A percentile compares a stretch with the other conserved stretches of the same genome.
Conservation (phyloP, 305 asterid genomes). For the Monarda citriodora region DNA sequence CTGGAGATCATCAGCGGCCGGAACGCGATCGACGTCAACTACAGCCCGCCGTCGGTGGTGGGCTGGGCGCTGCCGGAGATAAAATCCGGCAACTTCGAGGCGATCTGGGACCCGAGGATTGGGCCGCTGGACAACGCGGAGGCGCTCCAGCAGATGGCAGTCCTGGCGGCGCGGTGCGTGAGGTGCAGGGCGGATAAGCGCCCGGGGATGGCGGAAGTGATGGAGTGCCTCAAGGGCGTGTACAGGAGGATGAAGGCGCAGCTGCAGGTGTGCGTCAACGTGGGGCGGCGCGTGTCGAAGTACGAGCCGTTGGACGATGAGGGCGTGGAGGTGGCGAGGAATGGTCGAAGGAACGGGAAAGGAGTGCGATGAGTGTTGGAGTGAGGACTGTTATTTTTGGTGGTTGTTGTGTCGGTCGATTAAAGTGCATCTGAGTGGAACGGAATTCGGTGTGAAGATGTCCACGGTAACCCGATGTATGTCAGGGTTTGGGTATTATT, state of each 20-base stretch:
- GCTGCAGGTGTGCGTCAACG: constrained; percentile 23
- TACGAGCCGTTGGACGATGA: constrained; percentile 75
- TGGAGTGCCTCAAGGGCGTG: constrained; percentile 48
- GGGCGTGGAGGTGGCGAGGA: constrained; percentile 38
- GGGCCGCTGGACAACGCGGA: constrained; percentile 42
- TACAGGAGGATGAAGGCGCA: constrained; percentile 35
- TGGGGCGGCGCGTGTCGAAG: constrained; percentile 52
- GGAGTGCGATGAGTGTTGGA: constrained; percentile 36
- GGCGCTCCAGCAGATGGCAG: constrained; percentile 43
- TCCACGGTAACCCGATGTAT: too few species aligned
- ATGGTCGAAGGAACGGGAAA: constrained; percentile 44
- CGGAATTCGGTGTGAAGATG: too few species aligned
- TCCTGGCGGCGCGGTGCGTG: constrained; percentile 72
- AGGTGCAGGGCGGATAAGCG: constrained; percentile 51
- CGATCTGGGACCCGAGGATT: constrained; percentile 63
- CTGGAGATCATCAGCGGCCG: constrained; percentile 83
- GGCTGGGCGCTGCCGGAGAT: constrained; percentile 87
- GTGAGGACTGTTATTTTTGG: constrained; percentile 21
- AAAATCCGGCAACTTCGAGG: constrained; percentile 45
- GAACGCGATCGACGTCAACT: constrained; percentile 76
- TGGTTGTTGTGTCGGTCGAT: constrained; percentile 39
- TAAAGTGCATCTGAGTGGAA: too few species aligned
- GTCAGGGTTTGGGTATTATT: too few species aligned
- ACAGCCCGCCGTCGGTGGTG: constrained; percentile 84
- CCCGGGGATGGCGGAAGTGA: constrained; percentile 88